Evolutionary conservation across 257 asterid species (phyloP).

Genomic region (Ilex aquifolium): DNA sequence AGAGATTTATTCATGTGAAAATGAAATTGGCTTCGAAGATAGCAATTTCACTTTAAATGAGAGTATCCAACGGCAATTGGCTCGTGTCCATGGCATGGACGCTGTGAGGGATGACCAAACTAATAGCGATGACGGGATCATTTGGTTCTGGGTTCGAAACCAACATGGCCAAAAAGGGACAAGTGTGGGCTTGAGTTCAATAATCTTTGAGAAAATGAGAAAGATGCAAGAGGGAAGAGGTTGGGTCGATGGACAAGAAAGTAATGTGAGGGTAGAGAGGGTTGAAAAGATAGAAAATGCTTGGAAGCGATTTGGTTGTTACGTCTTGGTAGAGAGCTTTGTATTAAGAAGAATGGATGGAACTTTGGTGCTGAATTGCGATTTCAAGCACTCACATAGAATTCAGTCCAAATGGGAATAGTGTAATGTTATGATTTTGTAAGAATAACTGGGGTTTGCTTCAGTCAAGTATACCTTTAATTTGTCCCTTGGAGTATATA

Average conservation of each 20-base stretch:
- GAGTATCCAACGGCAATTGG: not conserved
- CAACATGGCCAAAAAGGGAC: slow-evolving; percentile 20
- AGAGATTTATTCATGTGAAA: too few relatives aligned
- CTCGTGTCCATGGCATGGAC: slow-evolving; percentile 51
- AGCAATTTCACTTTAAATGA: too few relatives aligned
- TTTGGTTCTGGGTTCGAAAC: slow-evolving; percentile 50
- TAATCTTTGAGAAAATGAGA: slow-evolving; percentile 49
- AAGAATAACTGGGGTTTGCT: too few relatives aligned
- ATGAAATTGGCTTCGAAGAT: too few relatives aligned
- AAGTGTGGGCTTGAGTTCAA: slow-evolving; percentile 42
- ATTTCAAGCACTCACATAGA: slow-evolving; percentile 33
- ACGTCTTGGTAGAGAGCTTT: slow-evolving; percentile 75
- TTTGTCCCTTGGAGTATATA: too few relatives aligned
- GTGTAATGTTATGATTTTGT: not conserved
- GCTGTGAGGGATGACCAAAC: slow-evolving; percentile 39
- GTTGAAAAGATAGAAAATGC: slow-evolving; percentile 32
- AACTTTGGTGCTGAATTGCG: slow-evolving; percentile 52
- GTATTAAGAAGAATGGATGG: slow-evolving; percentile 69
- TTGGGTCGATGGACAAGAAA: slow-evolving; percentile 59
- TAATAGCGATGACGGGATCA: slow-evolving; percentile 26
- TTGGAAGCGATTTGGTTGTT: slow-evolving; percentile 70
- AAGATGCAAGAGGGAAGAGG: slow-evolving; percentile 62
- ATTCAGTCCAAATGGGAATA: slow-evolving; percentile 62
- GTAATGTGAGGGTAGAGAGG: slow-evolving; percentile 52
- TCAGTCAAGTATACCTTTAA: too few relatives aligned